Base-by-base conservation (phyloP, 129 eudicot species). In the Silybum marianum region DNA sequence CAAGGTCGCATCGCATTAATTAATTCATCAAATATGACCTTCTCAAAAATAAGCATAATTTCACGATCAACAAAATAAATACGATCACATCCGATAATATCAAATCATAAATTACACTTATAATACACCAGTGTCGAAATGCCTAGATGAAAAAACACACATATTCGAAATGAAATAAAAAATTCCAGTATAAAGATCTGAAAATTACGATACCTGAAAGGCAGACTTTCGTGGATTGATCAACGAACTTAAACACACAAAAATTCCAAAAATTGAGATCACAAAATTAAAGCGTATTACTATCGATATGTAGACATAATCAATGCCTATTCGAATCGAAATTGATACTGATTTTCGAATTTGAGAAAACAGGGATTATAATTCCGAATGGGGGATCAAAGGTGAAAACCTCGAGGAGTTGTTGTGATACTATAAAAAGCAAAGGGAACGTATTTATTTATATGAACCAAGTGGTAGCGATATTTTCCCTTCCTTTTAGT, bases 201-300 rank as follows among this genome's bases (percentile, higher is more conserved):
- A 71, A 71, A 71, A 10, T 13, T 21, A 36, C 51, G 28, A 71
- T 71, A 71, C 75, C 75, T 71, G 75, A 71, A 71, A 71, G 0
- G 51, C 75, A 71, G 51, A 14, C 16, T 8, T 13, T 24, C 13
- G 14, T 70, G 25, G 51, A 34, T 71, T 34, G 74, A 71, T 71
- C 75, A 70, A 71, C 51, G 18, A 70, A 18, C 74, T 30, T 8
- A 70, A 70, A 70, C 74, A 71, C 51, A 70, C 75, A 34, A 71
- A 68, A 34, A 34, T 22, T 51, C 26, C 0, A 71, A 71, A 71
- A 36, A n/a, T n/a, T 21, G 22, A 12, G 42, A 71, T 71, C 51
- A 71, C 18, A 11, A 71, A 71, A 71, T 71, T 18, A 12, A 34
- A 9, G 16, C 12, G 51, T 36, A n/a, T 71, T 7, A 71, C 9